These are phyloP conservation scores for Hypoxylon sp. DNA, from an alignment of 2,329 filamentous ascomycete genomes.

Conservation along the genomic window DNA sequence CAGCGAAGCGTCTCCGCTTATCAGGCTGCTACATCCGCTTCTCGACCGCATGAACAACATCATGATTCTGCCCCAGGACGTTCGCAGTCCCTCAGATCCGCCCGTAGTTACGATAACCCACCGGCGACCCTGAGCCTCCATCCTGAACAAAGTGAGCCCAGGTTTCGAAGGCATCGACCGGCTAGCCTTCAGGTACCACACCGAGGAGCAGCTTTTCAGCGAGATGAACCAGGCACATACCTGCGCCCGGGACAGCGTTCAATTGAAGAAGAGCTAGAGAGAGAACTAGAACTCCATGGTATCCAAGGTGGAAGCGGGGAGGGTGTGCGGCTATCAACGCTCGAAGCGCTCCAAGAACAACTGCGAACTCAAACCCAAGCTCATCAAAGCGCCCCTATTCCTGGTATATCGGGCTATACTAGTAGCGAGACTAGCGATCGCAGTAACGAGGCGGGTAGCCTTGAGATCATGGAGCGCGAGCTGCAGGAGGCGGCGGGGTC, in stretches of 20 bases:
- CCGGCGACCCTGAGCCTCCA: conserved; percentile 5
- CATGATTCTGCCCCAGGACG: neutral
- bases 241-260: neutral
- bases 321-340: conserved; percentile 5
- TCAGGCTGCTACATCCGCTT: conserved; percentile 5
- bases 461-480: conserved; percentile 60
- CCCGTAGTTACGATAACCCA: conserved; percentile 10
- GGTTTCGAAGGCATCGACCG: conserved; percentile 1
- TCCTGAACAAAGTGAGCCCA: neutral
- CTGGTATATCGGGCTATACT: conserved; percentile 10
- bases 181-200: conserved; percentile 1
- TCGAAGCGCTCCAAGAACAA: conserved; percentile 28
- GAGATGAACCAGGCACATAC: conserved; percentile 1
- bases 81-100: conserved; percentile 26
- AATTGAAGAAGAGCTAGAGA: neutral
- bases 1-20: conserved; percentile 32
- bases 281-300: neutral
- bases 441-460: conserved; percentile 46
- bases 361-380: conserved; percentile 13
- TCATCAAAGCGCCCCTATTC: neutral
- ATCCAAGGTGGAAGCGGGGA: neutral
- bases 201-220: neutral
- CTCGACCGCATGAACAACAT: neutral
- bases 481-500: conserved; percentile 52
- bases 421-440: conserved; percentile 21